Base-by-base conservation (phyloP, 805 yeast species). In the Phaffomyces opuntiae region DNA sequence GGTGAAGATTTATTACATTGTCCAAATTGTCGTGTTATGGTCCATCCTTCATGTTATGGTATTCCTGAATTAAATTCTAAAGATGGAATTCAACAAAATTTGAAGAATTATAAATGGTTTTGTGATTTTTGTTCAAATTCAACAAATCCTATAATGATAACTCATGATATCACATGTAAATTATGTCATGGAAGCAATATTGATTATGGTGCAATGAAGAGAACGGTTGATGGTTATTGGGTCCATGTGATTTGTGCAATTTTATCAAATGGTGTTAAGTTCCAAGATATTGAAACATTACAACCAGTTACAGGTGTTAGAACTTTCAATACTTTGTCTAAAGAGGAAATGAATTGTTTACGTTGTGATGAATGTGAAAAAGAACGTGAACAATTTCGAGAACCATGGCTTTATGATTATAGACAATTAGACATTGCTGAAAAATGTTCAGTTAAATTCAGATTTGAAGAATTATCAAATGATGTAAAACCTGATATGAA, bases 61-160 rank as follows among this genome's bases (percentile, higher is more conserved):
- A 59, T 73, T 8, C 50, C 52, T 1, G 37, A 45, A 49, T 29
- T 47, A 21, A 12, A 45, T 52, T 24, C 56, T 47, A 53, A 57
- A 8, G 29, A 19, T 21, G 24, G 24, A 16, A 35, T 33, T 14
- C 36, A 27, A 24, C 19, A 29, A 29, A 11, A 27, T 6, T 45
- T 39, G 5, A 42, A 36, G 31, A 33, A 38, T n/a, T 67, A 58
- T 32, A 74, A 73, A 46, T 88, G 96, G 96, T 65, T 72, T 25
- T 89, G 96, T 65, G 95, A 87, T 54, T 71, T 80, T 1, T 89
- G 96, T 59, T 70, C 80, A 5, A 87, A 87, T 57, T 83, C 80
- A 41, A 60, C 78, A 43, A 75, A 77, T 49, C 91, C 93, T 0
- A 51, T 73, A 3, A 67, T 70, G 34, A 71, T 80, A 3, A 74